A percentile compares a stretch with the other conserved stretches of the same genome.
Evolutionary conservation across 768 basidiomycete genomes (phyloP).

Genomic region (Tulasnella sp.): DNA sequence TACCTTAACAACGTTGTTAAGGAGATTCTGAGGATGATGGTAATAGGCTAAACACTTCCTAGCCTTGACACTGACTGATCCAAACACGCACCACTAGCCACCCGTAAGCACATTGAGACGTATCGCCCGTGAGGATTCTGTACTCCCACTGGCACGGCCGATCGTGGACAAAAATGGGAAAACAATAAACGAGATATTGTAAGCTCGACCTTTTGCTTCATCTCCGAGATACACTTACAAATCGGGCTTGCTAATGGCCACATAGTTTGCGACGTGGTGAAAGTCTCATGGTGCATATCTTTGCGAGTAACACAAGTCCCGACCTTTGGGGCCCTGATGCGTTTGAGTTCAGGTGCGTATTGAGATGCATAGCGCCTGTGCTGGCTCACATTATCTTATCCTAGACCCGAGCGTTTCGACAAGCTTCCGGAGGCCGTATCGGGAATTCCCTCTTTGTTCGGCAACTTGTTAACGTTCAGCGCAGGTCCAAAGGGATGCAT

Average conservation of each 20-base stretch:
- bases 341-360: slow-evolving; percentile 20
- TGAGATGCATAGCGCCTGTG: too few relatives aligned
- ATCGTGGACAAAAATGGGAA: slow-evolving; percentile 36
- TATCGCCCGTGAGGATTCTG: slow-evolving; percentile 41
- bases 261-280: slow-evolving; percentile 13
- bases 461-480: slow-evolving; percentile 12
- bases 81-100: slow-evolving; percentile 30
- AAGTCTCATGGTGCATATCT: slow-evolving; percentile 1
- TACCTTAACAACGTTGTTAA: slow-evolving; percentile 26
- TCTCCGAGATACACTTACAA: not conserved
- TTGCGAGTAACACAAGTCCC: slow-evolving; percentile 11
- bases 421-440: not conserved
- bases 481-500: slow-evolving; percentile 17
- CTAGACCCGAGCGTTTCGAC: slow-evolving; percentile 15
- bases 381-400: not conserved
- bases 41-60: slow-evolving; percentile 42
- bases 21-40: slow-evolving; percentile 45
- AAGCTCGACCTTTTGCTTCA: not conserved
- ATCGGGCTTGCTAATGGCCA: not conserved
- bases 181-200: slow-evolving; percentile 34
- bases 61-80: not conserved
- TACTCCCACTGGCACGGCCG: slow-evolving; percentile 42
- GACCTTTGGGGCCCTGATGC: slow-evolving; percentile 21
- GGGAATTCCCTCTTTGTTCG: slow-evolving; percentile 6
- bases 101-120: slow-evolving; percentile 39